phyloP scores from a whole-genome alignment of 768 basidiomycete genomes.

The Boletus rubroflammeus region DNA sequence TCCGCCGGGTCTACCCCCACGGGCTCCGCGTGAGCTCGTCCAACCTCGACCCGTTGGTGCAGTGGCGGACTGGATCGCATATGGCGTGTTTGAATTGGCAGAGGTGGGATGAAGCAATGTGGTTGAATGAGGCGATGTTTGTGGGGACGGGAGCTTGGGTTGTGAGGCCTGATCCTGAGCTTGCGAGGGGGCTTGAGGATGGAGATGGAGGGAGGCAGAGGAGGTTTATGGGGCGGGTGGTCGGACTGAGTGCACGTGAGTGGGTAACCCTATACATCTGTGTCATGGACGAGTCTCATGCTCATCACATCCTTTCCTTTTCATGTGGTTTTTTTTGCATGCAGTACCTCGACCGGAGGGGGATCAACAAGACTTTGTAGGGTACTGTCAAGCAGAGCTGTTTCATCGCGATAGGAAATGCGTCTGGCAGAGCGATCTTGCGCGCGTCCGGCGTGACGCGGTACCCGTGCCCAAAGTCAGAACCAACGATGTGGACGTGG shows the following conservation, averaged over 20 bases:
- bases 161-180: conserved; percentile 40
- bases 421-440: conserved; percentile 42
- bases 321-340: neutral
- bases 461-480: conserved; percentile 11
- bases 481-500: conserved; percentile 5
- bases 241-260: conserved; percentile 46
- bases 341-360: conserved; percentile 47
- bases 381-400: conserved; percentile 46
- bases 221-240: conserved; percentile 33
- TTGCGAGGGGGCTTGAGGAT: neutral
- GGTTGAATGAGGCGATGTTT: conserved; percentile 63
- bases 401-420: conserved; percentile 38
- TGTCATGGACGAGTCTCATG: neutral
- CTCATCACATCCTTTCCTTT: neutral
- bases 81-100: conserved; percentile 62
- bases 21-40: conserved; percentile 54
- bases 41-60: conserved; percentile 49
- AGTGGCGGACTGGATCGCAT: conserved; percentile 58
- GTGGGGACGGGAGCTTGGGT: conserved; percentile 55
- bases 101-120: conserved; percentile 53
- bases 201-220: conserved; percentile 1
- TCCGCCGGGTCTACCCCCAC: conserved; percentile 56
- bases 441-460: conserved; percentile 32
- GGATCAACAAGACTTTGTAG: conserved; percentile 32
- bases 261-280: neutral